These are phyloP conservation scores for Hemileccinum rubropunctum DNA, from an alignment of 768 basidiomycete species.

Conservation along the genomic window DNA sequence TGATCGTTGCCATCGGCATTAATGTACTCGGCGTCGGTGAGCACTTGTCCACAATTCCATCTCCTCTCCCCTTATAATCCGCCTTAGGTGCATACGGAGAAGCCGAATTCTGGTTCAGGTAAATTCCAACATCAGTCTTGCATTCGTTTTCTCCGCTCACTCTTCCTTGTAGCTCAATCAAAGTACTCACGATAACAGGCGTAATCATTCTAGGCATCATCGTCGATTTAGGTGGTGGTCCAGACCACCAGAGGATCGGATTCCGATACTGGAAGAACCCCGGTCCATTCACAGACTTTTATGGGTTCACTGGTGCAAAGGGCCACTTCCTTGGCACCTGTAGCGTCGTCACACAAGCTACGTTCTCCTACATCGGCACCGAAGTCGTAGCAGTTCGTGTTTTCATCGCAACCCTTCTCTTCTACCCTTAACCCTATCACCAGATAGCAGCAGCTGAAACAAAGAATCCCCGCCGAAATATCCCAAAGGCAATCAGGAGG, in stretches of 20 bases:
- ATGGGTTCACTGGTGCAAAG: constrained; percentile 38
- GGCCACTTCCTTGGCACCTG: constrained; percentile 53
- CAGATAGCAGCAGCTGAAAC: constrained; percentile 48
- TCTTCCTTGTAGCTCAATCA: constrained; percentile 40
- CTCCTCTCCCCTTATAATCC: background rate
- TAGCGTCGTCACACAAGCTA: constrained; percentile 56
- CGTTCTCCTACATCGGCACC: constrained; percentile 59
- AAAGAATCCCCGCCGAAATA: constrained; percentile 45
- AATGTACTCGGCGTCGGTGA: constrained; percentile 42
- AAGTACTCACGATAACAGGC: constrained; percentile 47
- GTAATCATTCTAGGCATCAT: constrained; percentile 47
- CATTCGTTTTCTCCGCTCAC: background rate
- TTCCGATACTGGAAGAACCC: constrained; percentile 51
- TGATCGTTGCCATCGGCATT: constrained; percentile 49
- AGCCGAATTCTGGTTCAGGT: constrained; percentile 50
- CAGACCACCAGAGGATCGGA: constrained; percentile 49
- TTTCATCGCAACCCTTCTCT: background rate
- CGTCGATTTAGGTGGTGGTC: constrained; percentile 52
- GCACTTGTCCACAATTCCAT: background rate
- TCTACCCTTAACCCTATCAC: background rate
- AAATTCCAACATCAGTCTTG: background rate
- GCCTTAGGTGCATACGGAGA: constrained; percentile 41
- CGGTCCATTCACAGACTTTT: constrained; percentile 52
- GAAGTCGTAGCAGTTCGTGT: constrained; percentile 45
- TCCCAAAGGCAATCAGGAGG: constrained; percentile 38